Evolutionary conservation across 2,329 filamentous ascomycete genomes (phyloP).

Genomic region (Pestalotiopsis sp.): DNA sequence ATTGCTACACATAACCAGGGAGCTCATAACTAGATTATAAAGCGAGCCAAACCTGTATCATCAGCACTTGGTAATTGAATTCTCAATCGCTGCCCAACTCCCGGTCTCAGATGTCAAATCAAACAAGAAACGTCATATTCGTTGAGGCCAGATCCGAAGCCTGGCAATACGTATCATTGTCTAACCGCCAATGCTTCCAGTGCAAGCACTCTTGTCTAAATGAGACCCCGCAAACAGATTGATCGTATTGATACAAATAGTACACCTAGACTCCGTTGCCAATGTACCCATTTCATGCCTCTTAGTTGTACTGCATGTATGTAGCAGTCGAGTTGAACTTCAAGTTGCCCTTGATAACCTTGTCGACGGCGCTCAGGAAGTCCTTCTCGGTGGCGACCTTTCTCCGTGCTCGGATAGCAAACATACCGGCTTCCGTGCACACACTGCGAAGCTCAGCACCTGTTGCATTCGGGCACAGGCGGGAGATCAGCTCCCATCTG

Average conservation of each 20-base stretch:
- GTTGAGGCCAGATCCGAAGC: neutral
- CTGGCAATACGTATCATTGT: constrained; percentile 7
- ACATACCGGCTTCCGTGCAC: constrained; percentile 98
- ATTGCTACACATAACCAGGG: neutral
- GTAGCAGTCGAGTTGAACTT: constrained; percentile 99
- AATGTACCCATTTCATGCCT: neutral
- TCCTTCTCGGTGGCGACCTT: constrained; percentile 99
- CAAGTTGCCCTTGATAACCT: constrained; percentile 98
- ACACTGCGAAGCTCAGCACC: constrained; percentile 95
- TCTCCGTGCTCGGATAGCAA: constrained; percentile 88
- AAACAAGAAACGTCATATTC: neutral
- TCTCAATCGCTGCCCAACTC: neutral
- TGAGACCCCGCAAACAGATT: neutral
- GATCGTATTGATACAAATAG: constrained; percentile 13
- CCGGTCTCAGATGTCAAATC: neutral
- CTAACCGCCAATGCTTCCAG: constrained; percentile 8
- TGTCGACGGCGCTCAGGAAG: constrained; percentile 96
- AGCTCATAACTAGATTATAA: too few species aligned
- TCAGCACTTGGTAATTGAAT: too few species aligned
- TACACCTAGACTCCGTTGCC: constrained; percentile 13
- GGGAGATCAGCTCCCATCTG: constrained; percentile 96
- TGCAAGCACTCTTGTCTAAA: constrained; percentile 10
- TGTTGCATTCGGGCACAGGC: constrained; percentile 94
- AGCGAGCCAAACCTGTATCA: too few species aligned
- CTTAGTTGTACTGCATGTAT: constrained; percentile 98